A percentile compares a stretch with the other conserved stretches of the same genome.
Evolutionary conservation across 106 monocot genomes (phyloP).

Genomic region (Hemerocallis citrina): DNA sequence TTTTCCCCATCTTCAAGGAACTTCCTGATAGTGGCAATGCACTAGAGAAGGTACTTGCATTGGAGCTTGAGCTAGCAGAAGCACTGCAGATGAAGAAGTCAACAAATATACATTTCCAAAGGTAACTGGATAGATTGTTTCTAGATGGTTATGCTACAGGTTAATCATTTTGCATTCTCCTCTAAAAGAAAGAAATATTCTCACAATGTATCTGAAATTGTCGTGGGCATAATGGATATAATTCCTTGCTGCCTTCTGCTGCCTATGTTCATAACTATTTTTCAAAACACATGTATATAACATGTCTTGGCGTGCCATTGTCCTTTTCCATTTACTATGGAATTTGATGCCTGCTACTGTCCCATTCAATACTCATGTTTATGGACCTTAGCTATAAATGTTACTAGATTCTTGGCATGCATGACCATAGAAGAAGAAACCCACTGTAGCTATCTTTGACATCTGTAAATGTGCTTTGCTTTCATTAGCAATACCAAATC

Average conservation of each 20-base stretch:
- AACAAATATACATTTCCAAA: slow-evolving; percentile 41
- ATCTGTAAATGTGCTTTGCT: too few relatives aligned
- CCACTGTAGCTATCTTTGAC: too few relatives aligned
- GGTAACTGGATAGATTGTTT: slow-evolving; percentile 27
- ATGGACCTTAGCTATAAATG: background rate
- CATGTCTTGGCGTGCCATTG: background rate
- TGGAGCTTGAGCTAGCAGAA: slow-evolving; percentile 90
- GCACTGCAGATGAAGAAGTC: slow-evolving; percentile 58
- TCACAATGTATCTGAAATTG: background rate
- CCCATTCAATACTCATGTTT: too few relatives aligned
- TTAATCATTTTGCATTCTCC: background rate
- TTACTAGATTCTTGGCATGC: too few relatives aligned
- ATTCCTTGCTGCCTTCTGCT: background rate
- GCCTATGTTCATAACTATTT: background rate
- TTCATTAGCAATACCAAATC: too few relatives aligned
- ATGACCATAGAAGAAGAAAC: too few relatives aligned
- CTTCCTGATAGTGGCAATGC: slow-evolving; percentile 57
- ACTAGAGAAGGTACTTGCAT: slow-evolving; percentile 73
- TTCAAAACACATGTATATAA: too few relatives aligned
- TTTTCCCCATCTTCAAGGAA: slow-evolving; percentile 65
- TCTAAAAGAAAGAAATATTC: background rate
- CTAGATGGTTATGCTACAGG: background rate
- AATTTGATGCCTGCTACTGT: too few relatives aligned
- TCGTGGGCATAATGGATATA: background rate
- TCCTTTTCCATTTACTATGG: background rate